Conservation (phyloP, 2,329 filamentous ascomycete species). For the Verticillium nubilum region DNA sequence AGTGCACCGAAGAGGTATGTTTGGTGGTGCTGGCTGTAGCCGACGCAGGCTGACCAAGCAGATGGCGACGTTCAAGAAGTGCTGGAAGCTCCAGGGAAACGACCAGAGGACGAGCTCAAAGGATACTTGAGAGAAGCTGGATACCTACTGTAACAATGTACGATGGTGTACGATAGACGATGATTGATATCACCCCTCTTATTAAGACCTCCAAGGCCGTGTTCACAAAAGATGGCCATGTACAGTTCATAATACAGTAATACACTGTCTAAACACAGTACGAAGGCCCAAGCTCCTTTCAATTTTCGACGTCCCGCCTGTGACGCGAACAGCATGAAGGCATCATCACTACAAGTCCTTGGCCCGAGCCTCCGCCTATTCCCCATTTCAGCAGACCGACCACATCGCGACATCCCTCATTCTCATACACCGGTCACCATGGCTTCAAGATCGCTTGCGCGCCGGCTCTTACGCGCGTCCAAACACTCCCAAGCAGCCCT, state of each 20-base stretch:
- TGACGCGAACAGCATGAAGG: neutral
- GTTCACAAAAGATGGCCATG: neutral
- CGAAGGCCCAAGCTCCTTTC: neutral
- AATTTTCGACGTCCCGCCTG: neutral
- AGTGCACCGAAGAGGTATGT: constrained; percentile 80
- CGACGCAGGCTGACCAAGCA: constrained; percentile 28
- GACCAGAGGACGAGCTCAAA: constrained; percentile 75
- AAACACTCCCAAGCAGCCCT: neutral
- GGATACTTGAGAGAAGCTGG: constrained; percentile 40
- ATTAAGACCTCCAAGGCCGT: neutral
- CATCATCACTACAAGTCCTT: neutral
- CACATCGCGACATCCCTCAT: neutral
- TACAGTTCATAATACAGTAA: neutral
- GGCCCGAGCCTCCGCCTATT: neutral
- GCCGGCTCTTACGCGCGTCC: constrained; percentile 7
- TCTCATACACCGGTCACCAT: neutral
- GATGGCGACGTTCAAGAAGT: constrained; percentile 87
- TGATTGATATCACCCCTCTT: neutral
- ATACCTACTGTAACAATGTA: neutral
- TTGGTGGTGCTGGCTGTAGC: neutral
- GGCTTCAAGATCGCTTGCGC: constrained; percentile 8
- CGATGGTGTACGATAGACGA: neutral
- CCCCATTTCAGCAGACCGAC: neutral
- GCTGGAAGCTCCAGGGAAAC: constrained; percentile 89
- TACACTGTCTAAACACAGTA: neutral